Percentiles rank a stretch among this genome's conserved stretches.
Evolutionary conservation across 2,329 filamentous ascomycete genomes (phyloP).

Genomic region (Exophiala sideris): DNA sequence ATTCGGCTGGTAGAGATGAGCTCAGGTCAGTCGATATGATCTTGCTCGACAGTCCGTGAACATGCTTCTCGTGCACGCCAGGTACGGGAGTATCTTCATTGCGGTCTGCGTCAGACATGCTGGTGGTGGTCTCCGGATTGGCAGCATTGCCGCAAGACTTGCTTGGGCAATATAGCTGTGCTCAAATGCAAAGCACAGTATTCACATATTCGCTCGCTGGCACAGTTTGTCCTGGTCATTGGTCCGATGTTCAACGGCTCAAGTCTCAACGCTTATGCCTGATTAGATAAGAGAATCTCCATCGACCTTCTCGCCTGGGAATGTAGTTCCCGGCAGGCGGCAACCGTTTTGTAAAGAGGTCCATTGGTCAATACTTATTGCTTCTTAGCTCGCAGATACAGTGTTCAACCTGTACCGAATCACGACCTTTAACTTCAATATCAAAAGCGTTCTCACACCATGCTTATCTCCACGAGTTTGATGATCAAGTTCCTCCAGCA

Average conservation of each 20-base stretch:
- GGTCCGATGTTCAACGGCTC: not conserved
- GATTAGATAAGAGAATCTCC: not conserved
- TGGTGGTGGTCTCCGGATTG: not conserved
- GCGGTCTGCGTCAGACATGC: not conserved
- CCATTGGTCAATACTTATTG: not conserved
- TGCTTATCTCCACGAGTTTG: not conserved
- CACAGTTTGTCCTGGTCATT: not conserved
- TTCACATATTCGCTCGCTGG: not conserved
- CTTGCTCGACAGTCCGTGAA: constrained; percentile 14
- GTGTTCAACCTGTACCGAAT: not conserved
- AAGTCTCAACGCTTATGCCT: not conserved
- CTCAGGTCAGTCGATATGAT: constrained; percentile 13
- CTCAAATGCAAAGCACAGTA: not conserved
- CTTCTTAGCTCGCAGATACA: not conserved
- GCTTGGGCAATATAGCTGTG: not conserved
- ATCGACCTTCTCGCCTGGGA: not conserved
- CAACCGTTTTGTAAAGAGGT: not conserved
- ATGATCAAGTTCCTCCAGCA: not conserved
- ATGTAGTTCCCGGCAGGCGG: not conserved
- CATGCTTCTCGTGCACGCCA: constrained; percentile 11
- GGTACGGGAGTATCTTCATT: not conserved
- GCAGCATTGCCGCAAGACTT: not conserved
- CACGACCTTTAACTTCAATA: not conserved
- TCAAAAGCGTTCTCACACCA: not conserved
- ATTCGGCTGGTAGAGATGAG: constrained; percentile 45